Evolutionary conservation across 306 rosid genomes (phyloP).

Genomic region (Quercus agrifolia): DNA sequence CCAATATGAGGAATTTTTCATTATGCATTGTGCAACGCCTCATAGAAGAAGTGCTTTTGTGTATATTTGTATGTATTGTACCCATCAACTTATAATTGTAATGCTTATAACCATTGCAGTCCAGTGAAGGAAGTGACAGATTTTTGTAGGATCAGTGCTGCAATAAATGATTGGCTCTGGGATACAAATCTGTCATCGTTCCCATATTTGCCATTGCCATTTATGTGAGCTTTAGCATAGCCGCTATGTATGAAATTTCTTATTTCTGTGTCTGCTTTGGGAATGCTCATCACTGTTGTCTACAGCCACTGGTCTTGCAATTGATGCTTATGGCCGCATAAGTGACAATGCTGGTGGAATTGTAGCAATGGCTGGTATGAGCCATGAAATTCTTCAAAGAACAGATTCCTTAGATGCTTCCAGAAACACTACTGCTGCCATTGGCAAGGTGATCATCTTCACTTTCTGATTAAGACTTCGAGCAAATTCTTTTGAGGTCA

Average conservation of each 20-base stretch:
- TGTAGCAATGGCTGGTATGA: constrained; percentile 74
- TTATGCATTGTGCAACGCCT: background rate
- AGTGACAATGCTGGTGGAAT: constrained; percentile 69
- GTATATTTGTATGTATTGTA: background rate
- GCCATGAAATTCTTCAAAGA: constrained; percentile 55
- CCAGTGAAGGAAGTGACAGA: constrained; percentile 79
- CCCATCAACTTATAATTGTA: background rate
- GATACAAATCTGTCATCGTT: no score
- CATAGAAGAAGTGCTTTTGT: background rate
- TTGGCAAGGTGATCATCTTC: constrained; percentile 51
- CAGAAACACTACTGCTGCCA: constrained; percentile 74
- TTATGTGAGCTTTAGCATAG: no score
- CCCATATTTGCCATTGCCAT: no score
- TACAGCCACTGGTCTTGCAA: constrained; percentile 66
- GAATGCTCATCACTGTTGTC: constrained; percentile 41
- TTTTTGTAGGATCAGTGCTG: constrained; percentile 74
- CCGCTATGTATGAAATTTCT: no score
- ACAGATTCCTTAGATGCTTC: constrained; percentile 73
- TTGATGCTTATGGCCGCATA: constrained; percentile 71
- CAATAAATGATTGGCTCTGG: constrained; percentile 52
- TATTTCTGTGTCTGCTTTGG: no score
- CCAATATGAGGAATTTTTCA: background rate
- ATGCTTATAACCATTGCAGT: constrained; percentile 37
- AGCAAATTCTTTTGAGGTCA: background rate
- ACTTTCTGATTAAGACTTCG: background rate